phyloP scores from a whole-genome alignment of 2,329 filamentous ascomycete species.

The Trichoderma breve region DNA sequence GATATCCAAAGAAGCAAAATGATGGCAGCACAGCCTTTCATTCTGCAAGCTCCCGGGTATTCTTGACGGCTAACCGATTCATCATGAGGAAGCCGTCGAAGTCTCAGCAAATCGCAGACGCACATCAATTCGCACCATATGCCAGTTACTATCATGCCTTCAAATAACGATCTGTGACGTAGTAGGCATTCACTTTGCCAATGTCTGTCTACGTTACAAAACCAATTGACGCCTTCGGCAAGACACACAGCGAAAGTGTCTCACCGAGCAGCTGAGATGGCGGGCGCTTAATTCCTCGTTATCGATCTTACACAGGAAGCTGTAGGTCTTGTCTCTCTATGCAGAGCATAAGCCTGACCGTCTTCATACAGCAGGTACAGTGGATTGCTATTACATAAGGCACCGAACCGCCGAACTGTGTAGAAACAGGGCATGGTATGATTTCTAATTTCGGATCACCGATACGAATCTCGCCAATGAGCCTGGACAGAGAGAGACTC shows the following conservation, averaged over 20 bases:
- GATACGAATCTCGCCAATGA: constrained; percentile 17
- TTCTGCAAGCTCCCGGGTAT: neutral
- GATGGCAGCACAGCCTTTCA: neutral
- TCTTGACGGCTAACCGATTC: neutral
- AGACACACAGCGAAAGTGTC: neutral
- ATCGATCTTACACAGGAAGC: neutral
- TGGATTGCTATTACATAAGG: neutral
- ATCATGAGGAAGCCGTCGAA: neutral
- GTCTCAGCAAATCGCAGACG: neutral
- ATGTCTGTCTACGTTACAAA: neutral
- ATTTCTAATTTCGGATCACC: constrained; percentile 17
- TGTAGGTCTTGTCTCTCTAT: neutral
- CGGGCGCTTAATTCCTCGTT: constrained; percentile 3
- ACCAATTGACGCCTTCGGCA: neutral
- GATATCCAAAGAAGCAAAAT: neutral
- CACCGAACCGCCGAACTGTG: neutral
- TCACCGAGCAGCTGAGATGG: neutral
- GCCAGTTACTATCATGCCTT: neutral
- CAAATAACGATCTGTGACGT: neutral
- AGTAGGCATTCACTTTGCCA: neutral
- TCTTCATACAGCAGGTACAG: neutral
- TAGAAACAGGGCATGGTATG: neutral
- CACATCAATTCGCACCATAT: neutral
- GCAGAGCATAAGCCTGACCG: constrained; percentile 1
- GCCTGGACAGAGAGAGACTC: neutral